phyloP scores from a whole-genome alignment of 176 grass and related monocot species.

The Oryza longistaminata region DNA sequence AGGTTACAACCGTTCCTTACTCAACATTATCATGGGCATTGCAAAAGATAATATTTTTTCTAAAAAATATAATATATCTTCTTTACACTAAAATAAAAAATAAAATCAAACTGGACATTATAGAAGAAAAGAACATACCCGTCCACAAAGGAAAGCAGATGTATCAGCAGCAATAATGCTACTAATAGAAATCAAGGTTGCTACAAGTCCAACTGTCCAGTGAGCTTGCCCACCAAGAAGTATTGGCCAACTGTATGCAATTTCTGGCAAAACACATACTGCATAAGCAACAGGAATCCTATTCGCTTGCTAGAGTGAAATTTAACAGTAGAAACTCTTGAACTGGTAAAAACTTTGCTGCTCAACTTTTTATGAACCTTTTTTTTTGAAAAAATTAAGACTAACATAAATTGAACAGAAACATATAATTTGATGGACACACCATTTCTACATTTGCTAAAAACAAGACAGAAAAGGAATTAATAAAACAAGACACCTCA shows the following conservation, averaged over 20 bases:
- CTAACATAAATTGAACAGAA: slow-evolving; percentile 4
- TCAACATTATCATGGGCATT: not conserved
- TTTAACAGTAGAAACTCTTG: not conserved
- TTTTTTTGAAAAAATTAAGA: slow-evolving; percentile 12
- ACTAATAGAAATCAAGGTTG: slow-evolving; percentile 93
- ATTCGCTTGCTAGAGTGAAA: slow-evolving; percentile 5
- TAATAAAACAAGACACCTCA: not conserved
- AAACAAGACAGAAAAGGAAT: not conserved
- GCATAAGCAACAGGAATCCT: not conserved
- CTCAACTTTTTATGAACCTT: not conserved
- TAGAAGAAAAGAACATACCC: slow-evolving; percentile 56
- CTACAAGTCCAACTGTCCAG: slow-evolving; percentile 93
- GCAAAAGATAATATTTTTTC: not conserved
- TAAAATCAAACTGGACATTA: not conserved
- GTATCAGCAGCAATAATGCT: slow-evolving; percentile 97
- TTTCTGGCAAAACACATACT: slow-evolving; percentile 51
- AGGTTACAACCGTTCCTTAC: slow-evolving; percentile 2
- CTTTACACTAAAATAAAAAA: not conserved
- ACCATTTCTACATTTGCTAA: not conserved
- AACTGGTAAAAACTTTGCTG: not conserved
- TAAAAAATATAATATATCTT: not conserved
- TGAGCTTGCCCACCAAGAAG: slow-evolving; percentile 89
- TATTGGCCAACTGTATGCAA: slow-evolving; percentile 73
- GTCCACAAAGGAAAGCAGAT: slow-evolving; percentile 92
- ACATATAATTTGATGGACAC: not conserved